Conservation (phyloP, 148 eudicot species). For the Suaeda aralocaspica region DNA sequence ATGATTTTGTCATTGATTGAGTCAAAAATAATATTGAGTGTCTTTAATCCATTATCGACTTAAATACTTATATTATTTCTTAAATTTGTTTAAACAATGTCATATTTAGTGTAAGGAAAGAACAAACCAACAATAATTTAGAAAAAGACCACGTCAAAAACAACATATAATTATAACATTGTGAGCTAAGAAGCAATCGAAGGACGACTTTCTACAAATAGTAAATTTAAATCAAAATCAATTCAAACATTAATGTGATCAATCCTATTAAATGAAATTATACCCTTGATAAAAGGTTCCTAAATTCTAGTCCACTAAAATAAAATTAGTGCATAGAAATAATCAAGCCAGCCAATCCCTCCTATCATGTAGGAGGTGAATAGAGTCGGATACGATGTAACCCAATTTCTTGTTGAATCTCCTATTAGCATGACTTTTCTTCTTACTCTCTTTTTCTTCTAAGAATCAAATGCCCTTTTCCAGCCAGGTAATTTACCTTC, state of each 20-base stretch:
- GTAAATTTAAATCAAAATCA: not conserved
- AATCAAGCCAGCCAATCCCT: conserved; percentile 24
- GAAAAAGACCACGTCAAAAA: not conserved
- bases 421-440: conserved; percentile 29
- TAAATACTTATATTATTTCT: too few relatives aligned
- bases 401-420: conserved; percentile 23
- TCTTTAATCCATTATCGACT: too few relatives aligned
- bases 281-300: not conserved
- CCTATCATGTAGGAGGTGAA: conserved; percentile 42
- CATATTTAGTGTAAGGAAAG: not conserved
- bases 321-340: not conserved
- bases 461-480: conserved; percentile 38
- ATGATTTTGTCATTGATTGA: too few relatives aligned
- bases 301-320: not conserved
- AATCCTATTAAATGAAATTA: not conserved
- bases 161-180: not conserved
- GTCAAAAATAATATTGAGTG: too few relatives aligned
- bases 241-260: not conserved
- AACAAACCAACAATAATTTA: not conserved
- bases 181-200: not conserved
- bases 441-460: conserved; percentile 30
- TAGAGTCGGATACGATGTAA: conserved; percentile 31
- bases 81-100: too few relatives aligned
- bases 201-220: not conserved
- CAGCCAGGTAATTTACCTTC: conserved; percentile 17